A percentile compares a stretch with the other conserved stretches of the same genome.
Evolutionary conservation across 176 grass and related monocot genomes (phyloP).

Genomic region (Chrysopogon serrulatus): DNA sequence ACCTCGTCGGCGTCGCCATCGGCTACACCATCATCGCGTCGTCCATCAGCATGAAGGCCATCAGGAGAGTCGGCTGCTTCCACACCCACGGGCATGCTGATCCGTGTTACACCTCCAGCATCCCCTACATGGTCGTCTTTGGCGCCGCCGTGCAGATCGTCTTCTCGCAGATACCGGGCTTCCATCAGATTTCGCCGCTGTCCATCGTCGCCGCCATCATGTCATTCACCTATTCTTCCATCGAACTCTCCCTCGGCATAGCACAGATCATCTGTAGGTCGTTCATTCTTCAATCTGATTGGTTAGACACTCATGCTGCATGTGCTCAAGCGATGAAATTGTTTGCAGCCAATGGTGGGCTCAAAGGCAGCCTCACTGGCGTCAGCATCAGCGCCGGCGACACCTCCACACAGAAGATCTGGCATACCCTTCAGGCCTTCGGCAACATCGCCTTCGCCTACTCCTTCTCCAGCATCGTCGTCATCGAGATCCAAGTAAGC

Average conservation of each 20-base stretch:
- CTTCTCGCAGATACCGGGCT: too few species aligned
- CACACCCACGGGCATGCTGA: too few species aligned
- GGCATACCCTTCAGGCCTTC: not conserved
- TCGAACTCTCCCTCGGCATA: constrained; percentile 59
- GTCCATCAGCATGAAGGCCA: too few species aligned
- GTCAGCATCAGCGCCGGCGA: not conserved
- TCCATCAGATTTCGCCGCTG: too few species aligned
- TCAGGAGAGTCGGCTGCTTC: too few species aligned
- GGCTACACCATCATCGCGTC: not conserved
- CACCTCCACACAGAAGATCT: not conserved
- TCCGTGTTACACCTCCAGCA: too few species aligned
- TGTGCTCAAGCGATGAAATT: not conserved
- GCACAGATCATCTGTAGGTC: not conserved
- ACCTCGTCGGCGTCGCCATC: not conserved
- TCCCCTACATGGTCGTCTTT: too few species aligned
- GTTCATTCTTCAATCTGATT: not conserved
- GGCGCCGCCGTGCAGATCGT: too few species aligned
- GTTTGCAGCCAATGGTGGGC: constrained; percentile 40
- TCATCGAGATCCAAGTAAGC: constrained; percentile 59
- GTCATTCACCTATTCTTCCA: constrained; percentile 79
- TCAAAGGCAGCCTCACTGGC: constrained; percentile 35
- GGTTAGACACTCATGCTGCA: not conserved
- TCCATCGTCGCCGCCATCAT: too few species aligned
- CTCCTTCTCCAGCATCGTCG: constrained; percentile 78
- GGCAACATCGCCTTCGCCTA: constrained; percentile 46